A percentile compares a stretch with the other conserved stretches of the same genome.
phyloP scores from a whole-genome alignment of 2,329 filamentous ascomycete genomes.

The Neopestalotiopsis sp. region DNA sequence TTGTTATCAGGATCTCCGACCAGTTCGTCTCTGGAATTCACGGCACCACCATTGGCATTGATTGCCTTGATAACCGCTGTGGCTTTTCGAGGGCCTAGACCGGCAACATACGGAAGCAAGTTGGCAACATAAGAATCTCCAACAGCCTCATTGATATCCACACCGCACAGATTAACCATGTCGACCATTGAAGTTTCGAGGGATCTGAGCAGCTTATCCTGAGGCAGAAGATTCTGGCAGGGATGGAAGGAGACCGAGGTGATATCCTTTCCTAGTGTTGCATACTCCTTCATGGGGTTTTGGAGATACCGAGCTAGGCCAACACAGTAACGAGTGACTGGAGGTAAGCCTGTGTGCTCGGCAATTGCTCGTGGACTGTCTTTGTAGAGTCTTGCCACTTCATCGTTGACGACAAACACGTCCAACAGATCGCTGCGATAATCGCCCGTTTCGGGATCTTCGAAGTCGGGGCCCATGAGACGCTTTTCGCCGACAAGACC shows the following conservation, averaged over 20 bases:
- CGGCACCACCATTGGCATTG: conserved; percentile 85
- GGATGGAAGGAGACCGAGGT: conserved; percentile 86
- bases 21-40: conserved; percentile 84
- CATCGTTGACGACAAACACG: conserved; percentile 91
- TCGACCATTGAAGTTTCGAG: conserved; percentile 98
- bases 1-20: conserved; percentile 85
- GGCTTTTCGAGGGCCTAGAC: conserved; percentile 90
- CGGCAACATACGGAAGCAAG: conserved; percentile 87
- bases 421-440: conserved; percentile 82
- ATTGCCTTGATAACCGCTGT: conserved; percentile 86
- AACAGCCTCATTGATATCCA: conserved; percentile 93
- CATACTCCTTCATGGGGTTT: conserved; percentile 95
- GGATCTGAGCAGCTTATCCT: conserved; percentile 84
- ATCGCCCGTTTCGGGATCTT: conserved; percentile 77
- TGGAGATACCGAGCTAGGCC: conserved; percentile 91
- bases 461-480: conserved; percentile 80
- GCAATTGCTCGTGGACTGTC: conserved; percentile 79
- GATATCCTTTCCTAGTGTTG: conserved; percentile 87
- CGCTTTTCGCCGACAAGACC: conserved; percentile 79
- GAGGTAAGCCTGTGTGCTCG: conserved; percentile 81
- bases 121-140: conserved; percentile 82
- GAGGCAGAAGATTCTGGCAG: conserved; percentile 85
- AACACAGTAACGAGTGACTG: conserved; percentile 87
- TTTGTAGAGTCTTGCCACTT: conserved; percentile 95
- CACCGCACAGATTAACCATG: conserved; percentile 95